Evolutionary conservation across 805 yeast genomes (phyloP).

Genomic region (Kodamaea restingae): DNA sequence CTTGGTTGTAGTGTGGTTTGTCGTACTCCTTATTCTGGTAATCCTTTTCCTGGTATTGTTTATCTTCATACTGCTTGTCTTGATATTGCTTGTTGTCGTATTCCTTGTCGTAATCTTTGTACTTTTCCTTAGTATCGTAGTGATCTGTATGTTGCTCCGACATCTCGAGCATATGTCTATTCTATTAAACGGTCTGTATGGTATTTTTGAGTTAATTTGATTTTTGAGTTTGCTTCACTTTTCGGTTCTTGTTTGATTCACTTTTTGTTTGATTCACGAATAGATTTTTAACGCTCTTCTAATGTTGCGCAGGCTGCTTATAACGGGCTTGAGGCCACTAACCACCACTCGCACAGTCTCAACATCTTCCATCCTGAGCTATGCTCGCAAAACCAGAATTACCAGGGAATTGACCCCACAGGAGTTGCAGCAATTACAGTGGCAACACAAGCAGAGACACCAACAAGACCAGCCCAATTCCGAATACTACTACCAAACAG

Average conservation of each 20-base stretch:
- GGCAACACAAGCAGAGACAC: conserved; percentile 7
- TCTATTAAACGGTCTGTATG: too few species aligned
- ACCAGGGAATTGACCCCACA: conserved; percentile 24
- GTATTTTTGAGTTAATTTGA: too few species aligned
- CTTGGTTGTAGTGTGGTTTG: too few species aligned
- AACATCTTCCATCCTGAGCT: neutral
- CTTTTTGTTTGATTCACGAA: too few species aligned
- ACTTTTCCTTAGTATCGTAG: neutral
- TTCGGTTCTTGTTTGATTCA: too few species aligned
- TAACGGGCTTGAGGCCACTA: too few species aligned
- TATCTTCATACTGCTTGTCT: neutral
- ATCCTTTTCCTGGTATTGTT: neutral
- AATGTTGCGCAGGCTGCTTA: neutral
- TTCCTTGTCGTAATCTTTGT: neutral
- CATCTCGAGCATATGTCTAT: too few species aligned
- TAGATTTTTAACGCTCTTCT: too few species aligned
- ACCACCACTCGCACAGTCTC: neutral
- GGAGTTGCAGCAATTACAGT: conserved; percentile 5
- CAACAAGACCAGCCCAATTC: conserved; percentile 11
- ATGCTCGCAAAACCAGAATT: conserved; percentile 20
- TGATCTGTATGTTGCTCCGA: too few species aligned
- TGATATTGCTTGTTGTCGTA: neutral
- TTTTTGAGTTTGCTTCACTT: too few species aligned
- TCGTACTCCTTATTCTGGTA: too few species aligned
- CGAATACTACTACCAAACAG: conserved; percentile 24